phyloP scores from a whole-genome alignment of 176 grass and related monocot genomes.

The Avena atlantica region DNA sequence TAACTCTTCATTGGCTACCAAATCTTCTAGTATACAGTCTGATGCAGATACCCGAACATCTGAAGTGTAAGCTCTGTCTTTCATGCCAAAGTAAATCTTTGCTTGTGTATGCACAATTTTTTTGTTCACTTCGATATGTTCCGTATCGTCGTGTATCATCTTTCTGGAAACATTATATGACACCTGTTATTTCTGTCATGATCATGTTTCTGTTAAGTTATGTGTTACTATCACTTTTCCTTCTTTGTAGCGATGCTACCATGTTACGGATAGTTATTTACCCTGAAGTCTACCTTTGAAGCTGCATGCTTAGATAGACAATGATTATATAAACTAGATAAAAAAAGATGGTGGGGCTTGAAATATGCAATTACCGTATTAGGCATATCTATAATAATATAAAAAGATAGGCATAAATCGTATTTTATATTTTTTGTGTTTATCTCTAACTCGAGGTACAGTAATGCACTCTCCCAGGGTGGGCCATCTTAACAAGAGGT shows the following conservation, averaged over 20 bases:
- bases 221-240: conserved; percentile 4
- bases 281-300: conserved; percentile 12
- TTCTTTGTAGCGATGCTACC: conserved; percentile 7
- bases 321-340: neutral
- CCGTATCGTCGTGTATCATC: neutral
- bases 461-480: neutral
- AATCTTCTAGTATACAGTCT: conserved; percentile 60
- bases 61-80: conserved; percentile 69
- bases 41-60: conserved; percentile 56
- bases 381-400: conserved; percentile 2
- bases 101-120: conserved; percentile 6
- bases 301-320: neutral
- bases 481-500: neutral
- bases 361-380: neutral
- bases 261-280: conserved; percentile 5
- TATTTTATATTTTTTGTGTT: neutral
- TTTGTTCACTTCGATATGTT: conserved; percentile 38
- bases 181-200: conserved; percentile 20
- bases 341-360: neutral
- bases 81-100: conserved; percentile 38
- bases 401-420: neutral
- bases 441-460: neutral
- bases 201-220: conserved; percentile 25
- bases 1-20: conserved; percentile 57
- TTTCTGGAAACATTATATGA: neutral